A percentile compares a stretch with the other conserved stretches of the same genome.
These are phyloP conservation scores for Naegleria fowleri DNA, from an alignment of 208 protist genomes.

Conservation along the genomic window DNA sequence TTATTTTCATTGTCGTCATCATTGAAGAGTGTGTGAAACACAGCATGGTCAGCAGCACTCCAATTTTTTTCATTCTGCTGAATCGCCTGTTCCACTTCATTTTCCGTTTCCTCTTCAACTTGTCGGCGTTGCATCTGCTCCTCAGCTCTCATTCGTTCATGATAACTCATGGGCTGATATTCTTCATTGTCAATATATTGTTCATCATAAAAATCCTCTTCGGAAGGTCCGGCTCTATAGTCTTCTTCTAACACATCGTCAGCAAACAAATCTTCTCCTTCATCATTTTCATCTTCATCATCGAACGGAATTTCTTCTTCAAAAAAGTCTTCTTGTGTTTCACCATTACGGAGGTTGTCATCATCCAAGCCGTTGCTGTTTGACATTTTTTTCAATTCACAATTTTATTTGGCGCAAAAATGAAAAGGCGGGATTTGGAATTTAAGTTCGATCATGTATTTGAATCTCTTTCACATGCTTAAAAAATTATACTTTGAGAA, in stretches of 20 bases:
- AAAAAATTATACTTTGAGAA: too few relatives aligned
- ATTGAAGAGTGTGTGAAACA: not conserved
- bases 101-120: not conserved
- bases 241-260: not conserved
- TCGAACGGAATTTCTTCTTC: not conserved
- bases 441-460: too few relatives aligned
- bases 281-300: not conserved
- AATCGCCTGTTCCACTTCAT: not conserved
- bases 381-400: too few relatives aligned
- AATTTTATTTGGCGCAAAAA: too few relatives aligned
- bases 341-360: too few relatives aligned
- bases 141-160: not conserved
- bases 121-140: not conserved
- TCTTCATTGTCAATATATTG: not conserved
- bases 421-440: too few relatives aligned
- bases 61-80: not conserved
- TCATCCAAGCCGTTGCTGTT: too few relatives aligned
- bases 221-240: not conserved
- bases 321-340: not conserved
- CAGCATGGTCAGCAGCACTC: not conserved
- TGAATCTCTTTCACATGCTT: too few relatives aligned
- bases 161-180: too few relatives aligned
- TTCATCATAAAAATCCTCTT: not conserved
- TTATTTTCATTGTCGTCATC: not conserved
- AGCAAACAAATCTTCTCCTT: conserved; percentile 26